Base-by-base conservation (phyloP, 768 basidiomycete species). In the Piloderma croceum region DNA sequence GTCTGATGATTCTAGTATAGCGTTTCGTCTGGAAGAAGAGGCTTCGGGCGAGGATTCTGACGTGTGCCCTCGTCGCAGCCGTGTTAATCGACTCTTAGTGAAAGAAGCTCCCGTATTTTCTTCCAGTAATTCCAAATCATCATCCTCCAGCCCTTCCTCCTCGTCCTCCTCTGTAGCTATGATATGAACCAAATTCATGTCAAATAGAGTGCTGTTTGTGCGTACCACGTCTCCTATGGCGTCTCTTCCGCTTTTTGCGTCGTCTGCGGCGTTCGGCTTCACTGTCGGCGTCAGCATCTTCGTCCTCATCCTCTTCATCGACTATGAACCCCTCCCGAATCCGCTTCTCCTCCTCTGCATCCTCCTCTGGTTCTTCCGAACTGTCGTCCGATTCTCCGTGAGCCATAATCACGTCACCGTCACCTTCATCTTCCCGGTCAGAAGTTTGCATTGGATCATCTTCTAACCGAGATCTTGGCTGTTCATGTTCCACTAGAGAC, bases 261-360 rank as follows among this genome's bases (percentile, higher is more conserved):
- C 73, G 73, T 50, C 76, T 68, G 32, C 64, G 72, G 43, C 73
- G 68, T 41, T 71, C 74, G 32, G 73, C 70, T 31, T 77, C 71
- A 3, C 76, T 71, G 15, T 77, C 78, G 11, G 74, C 77, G 2
- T 78, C 79, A 0, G 79, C 84, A 3, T 84, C 87, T 0, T 90
- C 89, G 6, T 90, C 85, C 1, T 87, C 90, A 44, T 93, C 90
- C 7, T 87, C 83, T 41, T 84, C 87, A 42, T 87, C 87, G 6
- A 92, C 91, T 52, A 97, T 96, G 57, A 97, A 96, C 0, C 89
- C 92, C 36, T 92, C 87, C 37, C 79, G 69, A 41, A 96, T 79
- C 42, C 77, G 71, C 42, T 77, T 74, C 51, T 70, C 84, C 65
- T 91, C 91, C 46, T 94, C 93, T 52, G 81, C 86, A 55, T 94